These are phyloP conservation scores for Colletotrichum eremochloae DNA, from an alignment of 2,329 filamentous ascomycete species.

Conservation along the genomic window DNA sequence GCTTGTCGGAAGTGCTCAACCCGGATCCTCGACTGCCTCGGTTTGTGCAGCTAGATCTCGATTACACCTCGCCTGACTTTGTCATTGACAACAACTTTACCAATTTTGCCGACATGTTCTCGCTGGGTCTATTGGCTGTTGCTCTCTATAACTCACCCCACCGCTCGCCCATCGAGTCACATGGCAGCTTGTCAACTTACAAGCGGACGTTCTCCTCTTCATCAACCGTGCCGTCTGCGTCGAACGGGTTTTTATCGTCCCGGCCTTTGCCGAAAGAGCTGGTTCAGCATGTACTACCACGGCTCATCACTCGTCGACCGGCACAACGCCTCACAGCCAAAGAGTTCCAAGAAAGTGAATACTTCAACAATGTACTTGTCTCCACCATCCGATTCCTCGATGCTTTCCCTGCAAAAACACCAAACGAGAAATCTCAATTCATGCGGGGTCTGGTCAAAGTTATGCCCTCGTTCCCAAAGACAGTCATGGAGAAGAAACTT, in stretches of 20 bases:
- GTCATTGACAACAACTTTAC: conserved; percentile 91
- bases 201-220: conserved; percentile 86
- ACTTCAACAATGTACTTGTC: conserved; percentile 96
- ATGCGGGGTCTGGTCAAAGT: conserved; percentile 90
- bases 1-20: conserved; percentile 85
- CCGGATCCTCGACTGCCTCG: conserved; percentile 86
- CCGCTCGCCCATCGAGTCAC: conserved; percentile 84
- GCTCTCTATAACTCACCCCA: conserved; percentile 97
- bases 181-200: conserved; percentile 85
- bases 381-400: conserved; percentile 97
- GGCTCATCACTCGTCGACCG: conserved; percentile 87
- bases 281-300: conserved; percentile 79
- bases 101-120: conserved; percentile 90
- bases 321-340: conserved; percentile 88
- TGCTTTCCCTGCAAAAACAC: conserved; percentile 89
- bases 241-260: conserved; percentile 88
- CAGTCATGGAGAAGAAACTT: conserved; percentile 95
- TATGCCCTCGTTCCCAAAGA: conserved; percentile 90
- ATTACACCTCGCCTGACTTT: conserved; percentile 96
- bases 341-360: conserved; percentile 95
- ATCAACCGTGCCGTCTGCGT: conserved; percentile 80
- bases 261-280: conserved; percentile 85
- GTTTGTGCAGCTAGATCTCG: conserved; percentile 88
- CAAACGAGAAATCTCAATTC: conserved; percentile 91
- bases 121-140: conserved; percentile 87